Percentiles rank a stretch among this genome's conserved stretches.
phyloP scores from a whole-genome alignment of 305 asterid species.

The Fraxinus dipetala region DNA sequence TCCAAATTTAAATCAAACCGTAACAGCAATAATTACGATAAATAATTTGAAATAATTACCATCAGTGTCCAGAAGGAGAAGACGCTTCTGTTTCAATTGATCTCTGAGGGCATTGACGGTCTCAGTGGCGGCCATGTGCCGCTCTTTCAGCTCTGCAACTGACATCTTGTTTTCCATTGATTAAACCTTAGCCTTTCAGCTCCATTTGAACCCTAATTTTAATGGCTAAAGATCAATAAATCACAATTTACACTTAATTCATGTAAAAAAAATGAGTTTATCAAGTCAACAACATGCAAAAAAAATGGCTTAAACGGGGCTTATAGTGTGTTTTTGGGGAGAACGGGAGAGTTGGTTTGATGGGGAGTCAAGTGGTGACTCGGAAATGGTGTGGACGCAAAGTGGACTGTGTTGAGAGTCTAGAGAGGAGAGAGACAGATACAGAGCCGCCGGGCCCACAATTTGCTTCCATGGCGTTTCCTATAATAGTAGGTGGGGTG shows the following conservation, averaged over 20 bases:
- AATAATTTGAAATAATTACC: slow-evolving; percentile 34
- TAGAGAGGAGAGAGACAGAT: not conserved
- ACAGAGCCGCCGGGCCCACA: slow-evolving; percentile 10
- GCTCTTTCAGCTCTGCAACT: slow-evolving; percentile 80
- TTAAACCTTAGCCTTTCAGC: slow-evolving; percentile 13
- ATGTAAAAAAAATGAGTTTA: not conserved
- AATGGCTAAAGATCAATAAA: not conserved
- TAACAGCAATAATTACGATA: not conserved
- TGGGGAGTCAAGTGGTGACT: slow-evolving; percentile 23
- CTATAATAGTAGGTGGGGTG: not conserved
- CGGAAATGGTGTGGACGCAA: slow-evolving; percentile 16
- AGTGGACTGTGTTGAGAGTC: not conserved
- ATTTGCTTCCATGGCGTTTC: not conserved
- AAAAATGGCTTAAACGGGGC: not conserved
- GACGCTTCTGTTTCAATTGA: slow-evolving; percentile 64
- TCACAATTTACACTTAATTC: not conserved
- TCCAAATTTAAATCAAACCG: slow-evolving; percentile 10
- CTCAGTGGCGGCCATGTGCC: slow-evolving; percentile 81
- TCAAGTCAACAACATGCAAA: not conserved
- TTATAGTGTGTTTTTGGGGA: slow-evolving; percentile 8
- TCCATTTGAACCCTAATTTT: slow-evolving; percentile 28
- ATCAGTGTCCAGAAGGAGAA: slow-evolving; percentile 78
- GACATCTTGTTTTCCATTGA: slow-evolving; percentile 44
- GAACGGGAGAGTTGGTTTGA: slow-evolving; percentile 8
- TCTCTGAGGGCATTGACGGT: slow-evolving; percentile 72